Evolutionary conservation across 2,329 filamentous ascomycete genomes (phyloP).

Genomic region (Fusarium sp.): DNA sequence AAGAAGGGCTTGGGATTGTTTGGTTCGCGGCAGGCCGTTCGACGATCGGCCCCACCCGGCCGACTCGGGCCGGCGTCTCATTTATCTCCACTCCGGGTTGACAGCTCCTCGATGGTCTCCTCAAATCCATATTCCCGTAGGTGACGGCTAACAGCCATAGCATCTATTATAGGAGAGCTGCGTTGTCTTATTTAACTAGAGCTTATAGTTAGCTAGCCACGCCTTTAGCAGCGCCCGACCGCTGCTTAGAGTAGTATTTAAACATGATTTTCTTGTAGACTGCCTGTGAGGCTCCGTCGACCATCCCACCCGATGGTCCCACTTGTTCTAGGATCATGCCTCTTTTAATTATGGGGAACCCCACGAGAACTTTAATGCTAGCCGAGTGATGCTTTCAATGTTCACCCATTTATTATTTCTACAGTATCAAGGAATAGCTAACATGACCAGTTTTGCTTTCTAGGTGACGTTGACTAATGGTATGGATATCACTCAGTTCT

Average conservation of each 20-base stretch:
- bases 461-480: no score
- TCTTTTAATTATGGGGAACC: constrained; percentile 16
- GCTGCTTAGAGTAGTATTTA: background rate
- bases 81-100: constrained; percentile 3
- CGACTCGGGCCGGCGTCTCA: constrained; percentile 11
- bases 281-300: no score
- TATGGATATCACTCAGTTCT: no score
- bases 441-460: no score
- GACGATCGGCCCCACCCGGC: constrained; percentile 42
- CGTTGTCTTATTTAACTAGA: no score
- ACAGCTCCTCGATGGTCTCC: background rate
- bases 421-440: no score
- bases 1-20: background rate
- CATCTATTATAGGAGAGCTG: no score
- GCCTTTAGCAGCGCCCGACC: background rate
- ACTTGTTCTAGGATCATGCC: constrained; percentile 19
- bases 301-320: background rate
- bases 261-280: no score
- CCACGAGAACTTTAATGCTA: constrained; percentile 8
- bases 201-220: background rate
- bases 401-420: no score
- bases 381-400: constrained; percentile 1
- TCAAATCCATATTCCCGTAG: background rate
- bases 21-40: constrained; percentile 32
- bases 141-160: no score